Percentiles rank a stretch among this genome's conserved stretches.
Evolutionary conservation across 306 rosid species (phyloP).

Genomic region (barrel medic (Medicago truncatula)): MtrunA17r5.0-ANR NC_053042.1:32097001-32097500

Average conservation of each 20-base stretch:
- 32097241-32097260: background rate
- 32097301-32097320: background rate
- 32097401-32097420: background rate
- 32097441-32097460: background rate
- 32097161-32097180: background rate
- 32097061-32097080: background rate
- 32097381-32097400: background rate
- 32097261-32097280: conserved; percentile 5
- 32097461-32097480: background rate
- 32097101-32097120: background rate
- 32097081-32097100: background rate
- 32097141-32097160: background rate
- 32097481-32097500: background rate
- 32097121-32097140: background rate
- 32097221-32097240: background rate
- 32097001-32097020: background rate
- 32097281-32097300: background rate
- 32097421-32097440: background rate
- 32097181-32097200: background rate
- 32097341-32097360: background rate
- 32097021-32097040: background rate
- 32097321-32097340: background rate
- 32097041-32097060: background rate
- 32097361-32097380: background rate
- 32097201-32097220: background rate